These are phyloP conservation scores for Melastoma malabathricum DNA, from an alignment of 345 rosid species.

Conservation along the genomic window DNA sequence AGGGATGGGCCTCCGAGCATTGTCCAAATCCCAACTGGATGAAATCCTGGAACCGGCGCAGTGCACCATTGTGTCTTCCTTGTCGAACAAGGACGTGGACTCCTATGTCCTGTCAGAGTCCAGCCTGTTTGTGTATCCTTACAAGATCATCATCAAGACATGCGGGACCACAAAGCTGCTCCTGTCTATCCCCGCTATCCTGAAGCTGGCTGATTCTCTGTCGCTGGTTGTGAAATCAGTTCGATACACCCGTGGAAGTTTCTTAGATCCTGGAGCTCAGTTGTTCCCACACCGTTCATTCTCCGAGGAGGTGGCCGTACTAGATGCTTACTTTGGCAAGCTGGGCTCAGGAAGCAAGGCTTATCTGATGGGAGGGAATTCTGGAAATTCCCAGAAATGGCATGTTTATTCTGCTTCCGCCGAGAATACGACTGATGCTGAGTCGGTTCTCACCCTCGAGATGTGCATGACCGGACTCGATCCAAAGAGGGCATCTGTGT, in stretches of 20 bases:
- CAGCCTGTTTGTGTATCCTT: slow-evolving; percentile 65
- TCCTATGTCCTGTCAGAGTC: slow-evolving; percentile 80
- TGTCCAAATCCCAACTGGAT: slow-evolving; percentile 53
- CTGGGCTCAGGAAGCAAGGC: slow-evolving; percentile 50
- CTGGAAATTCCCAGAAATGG: slow-evolving; percentile 37
- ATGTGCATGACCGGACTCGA: slow-evolving; percentile 84
- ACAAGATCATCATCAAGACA: slow-evolving; percentile 75
- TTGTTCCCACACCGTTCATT: slow-evolving; percentile 58
- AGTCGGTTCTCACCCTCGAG: slow-evolving; percentile 48
- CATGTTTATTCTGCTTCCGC: slow-evolving; percentile 66
- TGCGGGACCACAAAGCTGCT: slow-evolving; percentile 83
- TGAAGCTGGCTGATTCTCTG: slow-evolving; percentile 36
- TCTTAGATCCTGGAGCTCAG: slow-evolving; percentile 56
- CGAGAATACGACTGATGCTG: slow-evolving; percentile 3
- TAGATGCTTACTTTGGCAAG: slow-evolving; percentile 44
- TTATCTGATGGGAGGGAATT: slow-evolving; percentile 40
- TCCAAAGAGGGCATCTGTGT: slow-evolving; percentile 39
- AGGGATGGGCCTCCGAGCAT: slow-evolving; percentile 47
- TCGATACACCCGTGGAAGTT: slow-evolving; percentile 63
- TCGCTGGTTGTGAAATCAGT: slow-evolving; percentile 40
- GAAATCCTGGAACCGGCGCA: slow-evolving; percentile 55
- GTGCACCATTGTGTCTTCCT: slow-evolving; percentile 64
- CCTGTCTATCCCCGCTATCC: slow-evolving; percentile 47
- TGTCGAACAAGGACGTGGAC: slow-evolving; percentile 44
- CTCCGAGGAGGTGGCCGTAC: slow-evolving; percentile 63